phyloP scores from a whole-genome alignment of 164 flowering plant genomes.

The Nymphaea colorata region DNA sequence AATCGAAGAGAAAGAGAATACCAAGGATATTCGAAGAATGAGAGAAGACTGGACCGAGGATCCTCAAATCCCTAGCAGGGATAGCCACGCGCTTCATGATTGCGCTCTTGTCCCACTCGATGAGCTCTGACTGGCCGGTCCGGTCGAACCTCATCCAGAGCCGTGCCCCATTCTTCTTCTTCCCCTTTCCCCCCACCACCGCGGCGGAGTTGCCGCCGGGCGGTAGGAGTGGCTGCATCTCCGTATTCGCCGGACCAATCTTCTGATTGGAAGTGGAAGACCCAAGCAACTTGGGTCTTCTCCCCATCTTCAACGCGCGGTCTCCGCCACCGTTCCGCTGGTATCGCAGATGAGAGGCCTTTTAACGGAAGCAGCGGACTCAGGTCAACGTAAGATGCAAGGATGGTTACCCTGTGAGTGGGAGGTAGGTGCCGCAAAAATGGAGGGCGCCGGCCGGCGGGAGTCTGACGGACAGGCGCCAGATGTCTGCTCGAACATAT shows the following conservation, averaged over 20 bases:
- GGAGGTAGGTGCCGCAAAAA: too few relatives aligned
- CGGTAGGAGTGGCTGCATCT: neutral
- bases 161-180: constrained; percentile 82
- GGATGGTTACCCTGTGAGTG: too few relatives aligned
- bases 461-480: too few relatives aligned
- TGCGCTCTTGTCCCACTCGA: constrained; percentile 69
- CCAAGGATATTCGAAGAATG: constrained; percentile 91
- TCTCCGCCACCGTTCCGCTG: neutral
- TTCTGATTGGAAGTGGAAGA: neutral
- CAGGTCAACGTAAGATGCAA: too few relatives aligned
- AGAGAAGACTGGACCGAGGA: constrained; percentile 96
- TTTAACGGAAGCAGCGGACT: too few relatives aligned
- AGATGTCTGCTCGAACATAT: too few relatives aligned
- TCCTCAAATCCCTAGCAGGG: constrained; percentile 88
- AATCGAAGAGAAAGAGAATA: constrained; percentile 8
- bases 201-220: neutral
- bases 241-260: neutral
- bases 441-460: too few relatives aligned
- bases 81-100: constrained; percentile 58
- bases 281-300: neutral
- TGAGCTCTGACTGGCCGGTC: constrained; percentile 53
- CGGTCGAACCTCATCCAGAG: constrained; percentile 84
- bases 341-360: neutral
- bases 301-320: neutral
- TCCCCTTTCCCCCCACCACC: constrained; percentile 15